Conservation (phyloP, 2,329 filamentous ascomycete species). For the Pestalotiopsis sp. region DNA sequence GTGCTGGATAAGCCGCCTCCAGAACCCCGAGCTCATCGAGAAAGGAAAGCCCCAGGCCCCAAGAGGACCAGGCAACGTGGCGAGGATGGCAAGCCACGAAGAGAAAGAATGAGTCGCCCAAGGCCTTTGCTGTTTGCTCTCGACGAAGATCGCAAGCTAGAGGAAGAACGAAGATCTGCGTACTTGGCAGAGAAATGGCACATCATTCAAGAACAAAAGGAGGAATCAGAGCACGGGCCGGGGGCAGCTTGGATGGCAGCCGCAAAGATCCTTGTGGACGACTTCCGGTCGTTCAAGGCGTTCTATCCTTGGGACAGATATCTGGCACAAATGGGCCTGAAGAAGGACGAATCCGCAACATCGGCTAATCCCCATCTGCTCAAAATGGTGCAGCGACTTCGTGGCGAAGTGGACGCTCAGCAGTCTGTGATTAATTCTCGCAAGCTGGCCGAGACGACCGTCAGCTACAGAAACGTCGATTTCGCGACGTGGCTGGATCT, state of each 20-base stretch:
- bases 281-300: constrained; percentile 64
- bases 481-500: constrained; percentile 88
- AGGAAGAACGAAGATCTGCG: constrained; percentile 33
- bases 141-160: constrained; percentile 29
- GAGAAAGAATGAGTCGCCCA: constrained; percentile 16
- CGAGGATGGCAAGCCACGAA: not conserved
- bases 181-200: constrained; percentile 38
- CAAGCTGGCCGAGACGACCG: constrained; percentile 28
- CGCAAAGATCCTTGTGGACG: constrained; percentile 62
- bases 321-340: constrained; percentile 56
- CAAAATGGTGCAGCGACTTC: constrained; percentile 58
- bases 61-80: constrained; percentile 4
- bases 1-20: not conserved
- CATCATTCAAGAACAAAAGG: constrained; percentile 37
- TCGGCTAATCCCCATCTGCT: constrained; percentile 47
- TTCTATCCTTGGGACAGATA: constrained; percentile 72
- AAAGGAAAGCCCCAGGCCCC: constrained; percentile 1
- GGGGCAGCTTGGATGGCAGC: constrained; percentile 58
- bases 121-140: constrained; percentile 33
- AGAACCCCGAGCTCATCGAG: not conserved
- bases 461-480: constrained; percentile 68
- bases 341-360: constrained; percentile 34
- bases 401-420: constrained; percentile 41
- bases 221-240: constrained; percentile 42
- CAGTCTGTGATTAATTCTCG: constrained; percentile 18